Base-by-base conservation (phyloP, 192 early-diverging fungal genomes). In the Coemansia sp. region DNA sequence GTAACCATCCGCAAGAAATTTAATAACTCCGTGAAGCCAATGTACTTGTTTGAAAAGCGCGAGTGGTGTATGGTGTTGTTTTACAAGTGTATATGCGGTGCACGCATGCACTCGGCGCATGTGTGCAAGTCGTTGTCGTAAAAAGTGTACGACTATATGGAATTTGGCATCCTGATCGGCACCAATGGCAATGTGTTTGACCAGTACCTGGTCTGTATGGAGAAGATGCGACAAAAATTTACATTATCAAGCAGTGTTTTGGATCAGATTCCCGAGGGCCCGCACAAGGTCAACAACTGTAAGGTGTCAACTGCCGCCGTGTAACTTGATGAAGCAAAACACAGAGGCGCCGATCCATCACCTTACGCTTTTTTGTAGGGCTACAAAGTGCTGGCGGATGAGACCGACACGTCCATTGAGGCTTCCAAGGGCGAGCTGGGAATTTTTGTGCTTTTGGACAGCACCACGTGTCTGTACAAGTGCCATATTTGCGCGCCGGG, bases 341-440 rank as follows among this genome's bases (percentile, higher is more conserved):
- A 99, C 97, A 95, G 97, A 99, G 77, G 93, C 95, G 5, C 79
- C 97, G 50, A 99, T 99, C 62, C 94, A 96, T 72, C 97, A 99
- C 81, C 97, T 99, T 79, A 99, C 97, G 82, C 83, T 97, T 99
- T 93, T 80, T 94, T 91, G n/a, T 95, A 99, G 81, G 97, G 97
- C 33, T 99, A 89, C 83, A 87, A 93, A 33, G 97, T 99, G 24
- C 97, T 95, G 21, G 77, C 91, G 29, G 97, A 95, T 30, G 97
- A 99, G 81, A 97, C 95, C 4, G 97, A 99, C 83, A 94, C 93
- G 19, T 92, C 87, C 10, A 89, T 97, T 68, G 97, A 99, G 73
- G 95, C 95, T 5, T 95, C 97, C 56, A 99, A 99, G 85, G 97
- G 97, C 64, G 97, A 99, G 67, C 97, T 99, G 72, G 97, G 95